phyloP scores from a whole-genome alignment of 2,329 filamentous ascomycete species.

The Cercospora beticola region DNA sequence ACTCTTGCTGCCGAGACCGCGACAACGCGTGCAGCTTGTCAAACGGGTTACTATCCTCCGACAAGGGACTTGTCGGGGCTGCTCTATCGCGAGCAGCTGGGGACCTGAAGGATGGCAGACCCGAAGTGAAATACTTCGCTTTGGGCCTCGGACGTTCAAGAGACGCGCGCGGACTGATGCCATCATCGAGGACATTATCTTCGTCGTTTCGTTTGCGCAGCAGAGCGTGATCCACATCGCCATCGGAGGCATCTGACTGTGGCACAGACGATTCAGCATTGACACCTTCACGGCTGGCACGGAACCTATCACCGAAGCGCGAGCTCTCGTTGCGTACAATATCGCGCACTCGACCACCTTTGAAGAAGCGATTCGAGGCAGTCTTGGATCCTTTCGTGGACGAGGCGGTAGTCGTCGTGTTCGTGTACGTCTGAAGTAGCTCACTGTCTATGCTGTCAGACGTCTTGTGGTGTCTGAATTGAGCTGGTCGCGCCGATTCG shows the following conservation, averaged over 20 bases:
- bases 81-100: slow-evolving; percentile 38
- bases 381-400: slow-evolving; percentile 46
- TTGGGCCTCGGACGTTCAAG: slow-evolving; percentile 39
- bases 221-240: slow-evolving; percentile 43
- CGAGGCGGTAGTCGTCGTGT: slow-evolving; percentile 10
- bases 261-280: slow-evolving; percentile 29
- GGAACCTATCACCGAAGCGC: slow-evolving; percentile 60
- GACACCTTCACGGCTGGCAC: slow-evolving; percentile 54
- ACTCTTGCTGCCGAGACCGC: slow-evolving; percentile 46
- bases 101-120: slow-evolving; percentile 55
- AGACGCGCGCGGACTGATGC: slow-evolving; percentile 41
- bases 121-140: slow-evolving; percentile 45
- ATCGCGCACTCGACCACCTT: slow-evolving; percentile 71
- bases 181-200: slow-evolving; percentile 29
- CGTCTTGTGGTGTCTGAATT: slow-evolving; percentile 37
- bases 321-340: slow-evolving; percentile 66
- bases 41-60: slow-evolving; percentile 42
- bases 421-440: slow-evolving; percentile 34
- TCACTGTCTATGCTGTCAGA: slow-evolving; percentile 51
- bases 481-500: slow-evolving; percentile 41
- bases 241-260: slow-evolving; percentile 51
- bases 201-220: slow-evolving; percentile 21
- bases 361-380: slow-evolving; percentile 72
- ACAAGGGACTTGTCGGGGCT: slow-evolving; percentile 15
- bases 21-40: slow-evolving; percentile 43